Conservation (phyloP, 1,139 yeast species). For the Eremothecium gossypii region DNA sequence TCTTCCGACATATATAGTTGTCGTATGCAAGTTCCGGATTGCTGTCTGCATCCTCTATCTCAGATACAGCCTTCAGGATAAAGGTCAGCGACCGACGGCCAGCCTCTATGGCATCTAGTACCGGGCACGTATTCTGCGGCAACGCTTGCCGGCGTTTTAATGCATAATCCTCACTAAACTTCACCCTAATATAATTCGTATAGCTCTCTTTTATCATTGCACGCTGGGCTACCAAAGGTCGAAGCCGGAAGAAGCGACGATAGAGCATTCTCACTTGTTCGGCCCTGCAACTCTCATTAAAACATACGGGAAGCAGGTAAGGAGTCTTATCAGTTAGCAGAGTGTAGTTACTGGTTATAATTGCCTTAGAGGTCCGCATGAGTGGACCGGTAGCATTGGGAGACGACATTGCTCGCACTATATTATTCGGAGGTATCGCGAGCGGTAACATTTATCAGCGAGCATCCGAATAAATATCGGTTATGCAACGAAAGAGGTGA, state of each 20-base stretch:
- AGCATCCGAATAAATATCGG: background rate
- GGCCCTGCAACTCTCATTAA: constrained; percentile 7
- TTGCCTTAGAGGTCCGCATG: constrained; percentile 16
- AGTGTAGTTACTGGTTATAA: constrained; percentile 13
- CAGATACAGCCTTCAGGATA: constrained; percentile 17
- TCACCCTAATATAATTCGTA: constrained; percentile 21
- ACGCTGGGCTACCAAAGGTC: constrained; percentile 21
- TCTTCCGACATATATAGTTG: constrained; percentile 15
- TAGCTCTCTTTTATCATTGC: constrained; percentile 21
- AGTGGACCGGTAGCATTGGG: too few species aligned
- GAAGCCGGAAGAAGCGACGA: constrained; percentile 22
- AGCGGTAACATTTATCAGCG: background rate
- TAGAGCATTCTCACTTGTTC: constrained; percentile 13
- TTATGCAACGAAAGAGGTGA: background rate
- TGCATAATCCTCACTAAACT: constrained; percentile 23
- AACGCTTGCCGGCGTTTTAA: constrained; percentile 13
- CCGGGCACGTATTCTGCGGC: background rate
- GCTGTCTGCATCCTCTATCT: constrained; percentile 4
- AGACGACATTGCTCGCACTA: too few species aligned
- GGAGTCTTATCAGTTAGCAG: constrained; percentile 12
- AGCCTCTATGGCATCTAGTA: constrained; percentile 4
- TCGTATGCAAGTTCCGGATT: constrained; percentile 10
- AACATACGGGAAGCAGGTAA: constrained; percentile 10
- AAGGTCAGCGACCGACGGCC: constrained; percentile 18
- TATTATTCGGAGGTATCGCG: too few species aligned